Evolutionary conservation across 306 rosid genomes (phyloP), one percentile per base, ranked within the genome.

Genomic region (Elaeagnus macrophylla): DNA sequence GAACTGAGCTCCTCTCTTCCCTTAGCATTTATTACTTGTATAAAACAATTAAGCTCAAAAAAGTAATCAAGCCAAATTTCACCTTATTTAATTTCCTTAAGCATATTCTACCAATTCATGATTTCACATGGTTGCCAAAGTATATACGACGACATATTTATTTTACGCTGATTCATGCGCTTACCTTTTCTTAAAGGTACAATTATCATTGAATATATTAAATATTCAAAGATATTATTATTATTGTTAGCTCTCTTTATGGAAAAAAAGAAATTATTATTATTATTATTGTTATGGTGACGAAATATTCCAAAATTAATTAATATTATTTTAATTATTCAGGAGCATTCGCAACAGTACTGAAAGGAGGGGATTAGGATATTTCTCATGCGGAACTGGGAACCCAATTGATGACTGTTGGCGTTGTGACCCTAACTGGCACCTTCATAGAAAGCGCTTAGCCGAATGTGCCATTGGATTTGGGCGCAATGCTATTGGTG

Each of bases 381-480:
- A 49, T 54, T 86, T 91, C 79, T 70, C 97, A n/a, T 91, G 97
- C 7, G 87, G 74, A 40, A 82, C 83, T 1, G 99, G 99, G 10
- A 91, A 91, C 18, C 95, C 99, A 15, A 81, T 91, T 8, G 99
- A 91, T 54, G 99, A 91, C 62, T 91, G 99, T 60, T 91, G 99
- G 99, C 90, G 96, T 6, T 91, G 99, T 54, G 99, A 91, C 77
- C 56, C 51, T 6, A 73, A 67, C 0, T 91, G 99, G 99, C 69
- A 82, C 51, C 57, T 56, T 14, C 77, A 70, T 52, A 84, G 96
- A 18, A 91, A 87, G 67, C 72, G 57, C 35, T 61, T 91, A 1
- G 95, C 99, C 9, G 41, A 84, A 46, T 91, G 99, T 38, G 88
- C 75, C 41, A 87, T 91, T 18, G 99, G 99, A 0, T 91, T 91